Evolutionary conservation across 306 rosid genomes (phyloP).

Genomic region (Pterocarpus macrocarpus): DNA sequence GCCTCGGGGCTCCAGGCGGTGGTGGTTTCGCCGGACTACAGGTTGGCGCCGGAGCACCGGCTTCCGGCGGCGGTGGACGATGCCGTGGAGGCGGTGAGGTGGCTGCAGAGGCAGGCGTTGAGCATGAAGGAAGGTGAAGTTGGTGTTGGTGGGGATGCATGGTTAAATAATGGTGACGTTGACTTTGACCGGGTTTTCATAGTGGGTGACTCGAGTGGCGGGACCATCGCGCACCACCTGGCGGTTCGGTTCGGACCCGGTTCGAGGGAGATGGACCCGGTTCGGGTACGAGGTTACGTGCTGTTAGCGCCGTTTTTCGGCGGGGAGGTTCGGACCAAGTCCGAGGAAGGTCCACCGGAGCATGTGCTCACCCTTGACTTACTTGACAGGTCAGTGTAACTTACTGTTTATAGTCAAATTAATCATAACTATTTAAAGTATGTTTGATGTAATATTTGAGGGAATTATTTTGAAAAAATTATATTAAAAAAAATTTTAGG

Average conservation of each 20-base stretch:
- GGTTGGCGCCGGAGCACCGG: slow-evolving; percentile 85
- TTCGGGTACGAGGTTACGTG: slow-evolving; percentile 70
- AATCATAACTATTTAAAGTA: neutral
- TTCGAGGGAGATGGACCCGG: slow-evolving; percentile 48
- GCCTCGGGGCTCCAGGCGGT: slow-evolving; percentile 59
- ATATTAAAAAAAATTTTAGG: too few relatives aligned
- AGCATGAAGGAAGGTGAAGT: neutral
- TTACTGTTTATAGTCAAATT: neutral
- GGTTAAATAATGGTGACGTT: slow-evolving; percentile 55
- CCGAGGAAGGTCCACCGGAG: slow-evolving; percentile 83
- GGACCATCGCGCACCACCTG: slow-evolving; percentile 88
- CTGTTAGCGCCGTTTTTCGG: slow-evolving; percentile 93
- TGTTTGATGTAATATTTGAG: too few relatives aligned
- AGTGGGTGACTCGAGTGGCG: slow-evolving; percentile 92
- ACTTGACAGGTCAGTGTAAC: slow-evolving; percentile 71
- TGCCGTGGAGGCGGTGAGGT: slow-evolving; percentile 68
- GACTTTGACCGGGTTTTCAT: slow-evolving; percentile 75
- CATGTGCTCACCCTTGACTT: slow-evolving; percentile 62
- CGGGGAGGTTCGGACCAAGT: slow-evolving; percentile 77
- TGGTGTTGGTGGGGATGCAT: slow-evolving; percentile 54
- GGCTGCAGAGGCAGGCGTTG: slow-evolving; percentile 67
- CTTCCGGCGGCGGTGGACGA: slow-evolving; percentile 87
- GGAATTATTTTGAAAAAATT: too few relatives aligned
- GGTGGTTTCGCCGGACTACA: slow-evolving; percentile 75
- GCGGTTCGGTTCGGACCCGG: slow-evolving; percentile 67